These are phyloP conservation scores for Colletotrichum truncatum DNA, from an alignment of 2,329 filamentous ascomycete genomes.

Conservation along the genomic window DNA sequence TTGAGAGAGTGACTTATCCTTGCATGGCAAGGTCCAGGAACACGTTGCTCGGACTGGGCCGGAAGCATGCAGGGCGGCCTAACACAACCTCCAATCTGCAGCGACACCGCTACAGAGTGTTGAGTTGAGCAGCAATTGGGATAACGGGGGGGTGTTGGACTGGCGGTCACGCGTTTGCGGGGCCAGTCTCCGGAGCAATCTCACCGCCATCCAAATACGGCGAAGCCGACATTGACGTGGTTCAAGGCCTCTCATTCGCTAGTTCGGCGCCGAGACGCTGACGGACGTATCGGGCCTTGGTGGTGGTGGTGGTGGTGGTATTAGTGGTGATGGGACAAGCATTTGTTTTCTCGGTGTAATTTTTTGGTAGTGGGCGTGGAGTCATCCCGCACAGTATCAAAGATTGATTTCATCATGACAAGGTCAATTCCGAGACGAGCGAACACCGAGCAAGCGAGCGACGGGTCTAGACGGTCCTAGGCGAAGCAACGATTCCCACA, in stretches of 20 bases:
- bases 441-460: neutral
- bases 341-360: neutral
- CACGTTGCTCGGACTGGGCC: constrained; percentile 20
- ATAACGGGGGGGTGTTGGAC: neutral
- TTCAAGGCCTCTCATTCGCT: neutral
- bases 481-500: neutral
- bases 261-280: neutral
- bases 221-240: constrained; percentile 22
- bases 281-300: constrained; percentile 17
- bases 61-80: constrained; percentile 25
- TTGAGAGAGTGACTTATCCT: neutral
- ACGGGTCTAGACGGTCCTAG: neutral
- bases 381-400: neutral
- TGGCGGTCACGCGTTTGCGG: constrained; percentile 8
- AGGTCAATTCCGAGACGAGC: constrained; percentile 8
- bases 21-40: constrained; percentile 21
- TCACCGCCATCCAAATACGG: constrained; percentile 24
- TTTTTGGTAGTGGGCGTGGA: neutral
- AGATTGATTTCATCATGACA: neutral
- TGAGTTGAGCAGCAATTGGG: neutral
- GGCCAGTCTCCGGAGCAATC: constrained; percentile 2
- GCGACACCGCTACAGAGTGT: neutral
- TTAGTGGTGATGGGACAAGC: too few species aligned
- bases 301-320: too few species aligned
- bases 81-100: neutral